Conservation (phyloP, 2,329 filamentous ascomycete genomes). For the Paraphoma chrysanthemicola region DNA sequence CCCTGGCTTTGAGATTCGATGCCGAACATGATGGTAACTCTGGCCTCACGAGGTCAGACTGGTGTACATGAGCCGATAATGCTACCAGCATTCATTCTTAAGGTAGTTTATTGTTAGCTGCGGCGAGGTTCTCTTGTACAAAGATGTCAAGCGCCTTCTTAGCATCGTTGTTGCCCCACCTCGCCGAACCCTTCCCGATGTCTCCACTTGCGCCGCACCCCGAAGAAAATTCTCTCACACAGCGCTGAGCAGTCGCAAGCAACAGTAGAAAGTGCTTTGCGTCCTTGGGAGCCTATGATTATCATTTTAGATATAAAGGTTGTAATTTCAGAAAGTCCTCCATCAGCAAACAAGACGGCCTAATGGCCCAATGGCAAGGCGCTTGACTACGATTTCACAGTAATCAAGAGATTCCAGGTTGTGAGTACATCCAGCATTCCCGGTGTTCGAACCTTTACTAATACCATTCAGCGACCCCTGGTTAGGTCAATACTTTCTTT, state of each 20-base stretch:
- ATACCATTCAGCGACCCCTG: slow-evolving; percentile 19
- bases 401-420: slow-evolving; percentile 42
- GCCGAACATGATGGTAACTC: no score
- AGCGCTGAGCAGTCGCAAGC: neutral
- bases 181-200: neutral
- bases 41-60: no score
- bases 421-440: neutral
- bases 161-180: neutral
- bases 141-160: neutral
- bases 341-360: slow-evolving; percentile 14
- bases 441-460: slow-evolving; percentile 11
- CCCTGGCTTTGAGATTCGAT: no score
- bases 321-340: neutral
- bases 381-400: slow-evolving; percentile 59
- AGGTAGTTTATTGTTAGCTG: no score
- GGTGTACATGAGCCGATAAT: no score
- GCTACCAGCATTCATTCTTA: no score
- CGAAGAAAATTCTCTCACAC: neutral
- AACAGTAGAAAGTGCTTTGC: neutral
- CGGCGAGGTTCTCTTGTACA: no score
- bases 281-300: neutral
- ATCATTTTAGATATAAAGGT: neutral
- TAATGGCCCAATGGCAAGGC: slow-evolving; percentile 63
- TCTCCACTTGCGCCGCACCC: neutral
- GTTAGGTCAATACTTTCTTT: slow-evolving; percentile 16